Evolutionary conservation across 1,139 yeast genomes (phyloP).

Genomic region (Magnusiomyces sp.): DNA sequence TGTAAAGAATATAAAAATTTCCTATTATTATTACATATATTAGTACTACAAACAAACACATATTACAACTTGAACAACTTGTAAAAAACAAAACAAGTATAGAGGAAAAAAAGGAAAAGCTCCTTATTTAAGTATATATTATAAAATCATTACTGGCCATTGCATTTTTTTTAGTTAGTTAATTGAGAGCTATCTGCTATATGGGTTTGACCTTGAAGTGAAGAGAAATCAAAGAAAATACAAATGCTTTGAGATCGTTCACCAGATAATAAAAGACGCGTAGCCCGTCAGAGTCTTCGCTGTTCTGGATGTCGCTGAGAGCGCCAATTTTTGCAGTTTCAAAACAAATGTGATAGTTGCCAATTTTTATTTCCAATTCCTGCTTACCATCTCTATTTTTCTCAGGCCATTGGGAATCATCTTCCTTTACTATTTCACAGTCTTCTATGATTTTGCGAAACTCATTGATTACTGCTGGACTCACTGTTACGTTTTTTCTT

Average conservation of each 20-base stretch:
- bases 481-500: slow-evolving; percentile 34
- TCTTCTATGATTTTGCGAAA: slow-evolving; percentile 32
- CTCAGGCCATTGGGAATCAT: slow-evolving; percentile 38
- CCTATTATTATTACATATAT: too few species aligned
- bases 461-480: slow-evolving; percentile 32
- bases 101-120: too few species aligned
- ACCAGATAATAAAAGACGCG: slow-evolving; percentile 39
- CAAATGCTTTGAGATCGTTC: slow-evolving; percentile 39
- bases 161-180: too few species aligned
- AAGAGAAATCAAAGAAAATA: slow-evolving; percentile 37
- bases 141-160: too few species aligned
- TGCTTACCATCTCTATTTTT: slow-evolving; percentile 38
- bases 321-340: slow-evolving; percentile 38
- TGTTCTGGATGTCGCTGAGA: slow-evolving; percentile 33
- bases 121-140: too few species aligned
- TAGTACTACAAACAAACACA: too few species aligned
- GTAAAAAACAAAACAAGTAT: too few species aligned
- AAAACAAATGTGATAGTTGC: slow-evolving; percentile 33
- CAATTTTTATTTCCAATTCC: slow-evolving; percentile 37
- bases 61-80: too few species aligned
- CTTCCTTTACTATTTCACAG: slow-evolving; percentile 38
- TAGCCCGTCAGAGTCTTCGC: slow-evolving; percentile 39
- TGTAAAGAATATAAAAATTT: too few species aligned
- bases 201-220: slow-evolving; percentile 34
- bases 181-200: too few species aligned